Percentiles rank a stretch among this genome's conserved stretches.
phyloP scores from a whole-genome alignment of 179 eudicot species.

The Silene coronaria region DNA sequence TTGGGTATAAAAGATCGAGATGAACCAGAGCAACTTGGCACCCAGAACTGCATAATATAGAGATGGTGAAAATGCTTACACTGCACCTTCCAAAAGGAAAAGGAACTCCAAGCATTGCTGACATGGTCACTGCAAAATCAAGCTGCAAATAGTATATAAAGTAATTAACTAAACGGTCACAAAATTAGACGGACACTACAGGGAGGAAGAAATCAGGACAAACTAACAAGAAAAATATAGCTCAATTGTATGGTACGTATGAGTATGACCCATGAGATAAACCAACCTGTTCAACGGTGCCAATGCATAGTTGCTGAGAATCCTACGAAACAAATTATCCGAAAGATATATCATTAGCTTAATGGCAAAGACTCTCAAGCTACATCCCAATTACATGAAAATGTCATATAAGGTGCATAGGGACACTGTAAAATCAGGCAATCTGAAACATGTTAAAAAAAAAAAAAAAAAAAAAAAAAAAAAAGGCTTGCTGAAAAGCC shows the following conservation, averaged over 20 bases:
- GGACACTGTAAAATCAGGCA: background rate
- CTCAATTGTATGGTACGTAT: background rate
- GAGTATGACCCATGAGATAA: constrained; percentile 2
- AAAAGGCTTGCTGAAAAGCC: background rate
- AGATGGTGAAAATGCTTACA: constrained; percentile 30
- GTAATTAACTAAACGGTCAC: constrained; percentile 22
- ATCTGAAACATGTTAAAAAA: background rate
- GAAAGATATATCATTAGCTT: background rate
- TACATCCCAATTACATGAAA: constrained; percentile 2
- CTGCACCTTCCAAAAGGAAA: constrained; percentile 97
- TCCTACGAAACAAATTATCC: constrained; percentile 39
- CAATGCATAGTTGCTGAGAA: constrained; percentile 54
- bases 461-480: background rate
- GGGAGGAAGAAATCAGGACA: background rate
- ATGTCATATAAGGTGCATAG: background rate
- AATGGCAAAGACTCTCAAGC: background rate
- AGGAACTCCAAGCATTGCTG: constrained; percentile 90
- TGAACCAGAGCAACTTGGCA: constrained; percentile 2
- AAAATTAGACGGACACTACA: background rate
- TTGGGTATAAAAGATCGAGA: background rate
- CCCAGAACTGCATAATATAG: background rate
- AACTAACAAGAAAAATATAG: background rate
- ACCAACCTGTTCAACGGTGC: constrained; percentile 78
- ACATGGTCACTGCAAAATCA: constrained; percentile 87
- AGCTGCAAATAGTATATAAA: constrained; percentile 57